Conservation (phyloP, 192 early-diverging fungal genomes). For the Linnemannia zychae region DNA sequence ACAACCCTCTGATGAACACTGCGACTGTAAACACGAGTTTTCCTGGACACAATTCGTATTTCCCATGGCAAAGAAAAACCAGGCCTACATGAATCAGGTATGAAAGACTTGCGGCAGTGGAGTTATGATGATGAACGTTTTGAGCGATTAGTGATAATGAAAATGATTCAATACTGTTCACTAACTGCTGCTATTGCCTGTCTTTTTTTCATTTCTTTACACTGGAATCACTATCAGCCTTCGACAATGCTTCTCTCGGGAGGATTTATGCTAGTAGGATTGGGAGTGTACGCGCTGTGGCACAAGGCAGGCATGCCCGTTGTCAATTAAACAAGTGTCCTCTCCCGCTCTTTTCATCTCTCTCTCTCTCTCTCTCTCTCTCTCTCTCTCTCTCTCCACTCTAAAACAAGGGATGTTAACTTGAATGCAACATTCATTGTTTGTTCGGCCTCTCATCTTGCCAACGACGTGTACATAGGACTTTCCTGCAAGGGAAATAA, state of each 20-base stretch:
- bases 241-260: conserved; percentile 38
- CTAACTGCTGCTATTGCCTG: too few species aligned
- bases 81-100: conserved; percentile 16
- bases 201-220: background rate
- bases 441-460: background rate
- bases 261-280: conserved; percentile 40
- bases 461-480: background rate
- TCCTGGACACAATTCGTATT: conserved; percentile 51
- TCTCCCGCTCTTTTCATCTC: too few species aligned
- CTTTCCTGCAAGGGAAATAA: background rate
- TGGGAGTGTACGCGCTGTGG: conserved; percentile 43
- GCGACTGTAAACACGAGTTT: background rate
- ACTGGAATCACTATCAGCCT: conserved; percentile 8
- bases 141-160: too few species aligned
- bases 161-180: too few species aligned
- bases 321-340: background rate
- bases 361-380: background rate
- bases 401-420: background rate
- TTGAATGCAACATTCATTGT: background rate
- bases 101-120: background rate
- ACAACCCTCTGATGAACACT: background rate
- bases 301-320: conserved; percentile 30
- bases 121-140: background rate
- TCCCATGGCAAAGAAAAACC: conserved; percentile 26
- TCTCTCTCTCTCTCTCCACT: background rate